Base-by-base conservation (phyloP, 306 rosid species). In the Cucurbita pepo region DNA sequence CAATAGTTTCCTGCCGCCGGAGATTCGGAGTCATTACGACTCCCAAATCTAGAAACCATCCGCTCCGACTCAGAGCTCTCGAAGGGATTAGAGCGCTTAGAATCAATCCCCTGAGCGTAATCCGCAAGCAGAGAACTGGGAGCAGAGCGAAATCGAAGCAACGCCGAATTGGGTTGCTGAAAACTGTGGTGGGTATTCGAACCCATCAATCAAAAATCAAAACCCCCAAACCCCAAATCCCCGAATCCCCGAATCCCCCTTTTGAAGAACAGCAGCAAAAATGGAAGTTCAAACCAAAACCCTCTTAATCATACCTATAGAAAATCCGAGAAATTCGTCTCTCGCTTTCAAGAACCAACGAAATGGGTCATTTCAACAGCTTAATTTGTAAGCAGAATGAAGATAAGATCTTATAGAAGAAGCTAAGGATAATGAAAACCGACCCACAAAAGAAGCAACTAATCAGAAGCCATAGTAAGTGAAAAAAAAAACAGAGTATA, bases 391-490 rank as follows among this genome's bases (percentile, higher is more conserved):
- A 85, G 98, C 96, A 81, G 90, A 79, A 80, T 36, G 53, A 77
- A 57, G 98, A 93, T 88, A 88, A 93, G 96, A 90, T 85, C 93
- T 87, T 88, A 85, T 66, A n/a, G 82, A 75, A 58, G 90, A 89
- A 92, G 96, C 78, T 86, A 58, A 60, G 11, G 45, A 60, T 60
- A 60, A 36, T 3, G 21, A 60, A 36, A 61, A 37, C 25, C 22
- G 3, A 61, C 69, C 69, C 69, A 61, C 21, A 59, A 34, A 11
- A 30, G 30, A 55, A 55, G 2, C 10, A 56, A 56, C 37, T 56
- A 56, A 21, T 10, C 15, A 60, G 66, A 60, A 36, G 66, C 21
- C 21, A 60, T 59, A 3, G 21, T 19, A 36, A 59, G 43, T 58
- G 63, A n/a, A 21, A 21, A 58, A 58, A 59, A 59, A 59, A 18